Evolutionary conservation across 2,329 filamentous ascomycete genomes (phyloP).

Genomic region (Verticillium longisporum): DNA sequence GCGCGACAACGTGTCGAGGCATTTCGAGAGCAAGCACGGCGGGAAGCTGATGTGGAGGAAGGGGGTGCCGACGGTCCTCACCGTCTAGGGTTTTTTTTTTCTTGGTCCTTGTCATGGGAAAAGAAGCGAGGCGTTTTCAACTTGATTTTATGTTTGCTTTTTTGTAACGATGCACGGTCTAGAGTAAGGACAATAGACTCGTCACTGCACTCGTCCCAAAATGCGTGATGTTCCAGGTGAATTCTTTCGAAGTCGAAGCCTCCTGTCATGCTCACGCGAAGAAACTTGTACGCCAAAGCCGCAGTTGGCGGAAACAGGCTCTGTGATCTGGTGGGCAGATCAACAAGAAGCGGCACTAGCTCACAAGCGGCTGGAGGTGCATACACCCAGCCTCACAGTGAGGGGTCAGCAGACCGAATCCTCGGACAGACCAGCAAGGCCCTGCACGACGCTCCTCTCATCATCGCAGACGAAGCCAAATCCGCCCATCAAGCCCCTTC

Average conservation of each 20-base stretch:
- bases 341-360: too few species aligned
- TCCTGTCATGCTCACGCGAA: neutral
- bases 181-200: neutral
- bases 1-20: conserved; percentile 13
- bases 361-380: too few species aligned
- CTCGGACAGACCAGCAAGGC: too few species aligned
- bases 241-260: too few species aligned
- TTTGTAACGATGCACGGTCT: neutral
- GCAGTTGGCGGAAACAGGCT: neutral
- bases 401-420: too few species aligned
- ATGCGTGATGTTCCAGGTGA: neutral
- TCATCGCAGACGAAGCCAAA: neutral
- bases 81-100: neutral
- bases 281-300: neutral
- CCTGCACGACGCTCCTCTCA: too few species aligned
- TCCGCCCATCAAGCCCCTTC: neutral
- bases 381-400: too few species aligned
- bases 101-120: neutral
- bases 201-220: neutral
- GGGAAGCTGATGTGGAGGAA: conserved; percentile 12
- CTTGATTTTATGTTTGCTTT: neutral
- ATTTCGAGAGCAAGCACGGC: conserved; percentile 13
- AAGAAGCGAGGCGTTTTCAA: neutral
- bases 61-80: conserved; percentile 8
- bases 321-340: too few species aligned